Evolutionary conservation across 371 early-diverging fungal species (phyloP).

Genomic region (Mortierella sp.): DNA sequence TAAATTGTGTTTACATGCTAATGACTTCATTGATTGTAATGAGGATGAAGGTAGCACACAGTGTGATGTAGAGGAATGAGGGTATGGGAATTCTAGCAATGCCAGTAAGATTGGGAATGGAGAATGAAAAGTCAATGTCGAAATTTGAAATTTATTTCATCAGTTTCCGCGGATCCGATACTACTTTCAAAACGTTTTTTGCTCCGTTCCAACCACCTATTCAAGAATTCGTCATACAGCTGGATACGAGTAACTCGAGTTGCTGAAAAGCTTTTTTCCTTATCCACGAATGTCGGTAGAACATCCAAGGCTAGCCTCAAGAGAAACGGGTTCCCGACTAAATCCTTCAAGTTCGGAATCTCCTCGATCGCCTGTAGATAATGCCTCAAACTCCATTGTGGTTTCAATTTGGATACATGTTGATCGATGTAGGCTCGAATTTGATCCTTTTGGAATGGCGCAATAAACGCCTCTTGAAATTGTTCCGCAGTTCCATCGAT

Average conservation of each 20-base stretch:
- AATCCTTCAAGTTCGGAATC: too few species aligned
- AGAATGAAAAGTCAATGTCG: background rate
- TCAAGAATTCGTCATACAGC: background rate
- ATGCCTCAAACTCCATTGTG: background rate
- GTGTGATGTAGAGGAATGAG: too few species aligned
- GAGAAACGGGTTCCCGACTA: background rate
- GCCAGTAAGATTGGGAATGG: too few species aligned
- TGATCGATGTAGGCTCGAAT: slow-evolving; percentile 9
- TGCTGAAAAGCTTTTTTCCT: background rate
- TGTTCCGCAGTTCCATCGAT: background rate
- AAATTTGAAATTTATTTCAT: too few species aligned
- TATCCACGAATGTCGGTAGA: background rate
- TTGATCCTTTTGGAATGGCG: background rate
- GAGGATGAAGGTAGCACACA: too few species aligned
- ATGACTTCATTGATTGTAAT: too few species aligned
- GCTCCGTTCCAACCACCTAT: background rate
- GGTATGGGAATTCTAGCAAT: too few species aligned
- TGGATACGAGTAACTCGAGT: background rate
- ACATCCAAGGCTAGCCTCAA: background rate
- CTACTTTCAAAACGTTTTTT: background rate
- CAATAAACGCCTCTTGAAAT: slow-evolving; percentile 10
- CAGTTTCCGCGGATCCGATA: too few species aligned
- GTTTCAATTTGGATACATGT: background rate
- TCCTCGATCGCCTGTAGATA: background rate
- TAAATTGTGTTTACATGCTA: too few species aligned